Evolutionary conservation across 192 early-diverging fungal genomes (phyloP).

Genomic region (Dissophora ornata): DNA sequence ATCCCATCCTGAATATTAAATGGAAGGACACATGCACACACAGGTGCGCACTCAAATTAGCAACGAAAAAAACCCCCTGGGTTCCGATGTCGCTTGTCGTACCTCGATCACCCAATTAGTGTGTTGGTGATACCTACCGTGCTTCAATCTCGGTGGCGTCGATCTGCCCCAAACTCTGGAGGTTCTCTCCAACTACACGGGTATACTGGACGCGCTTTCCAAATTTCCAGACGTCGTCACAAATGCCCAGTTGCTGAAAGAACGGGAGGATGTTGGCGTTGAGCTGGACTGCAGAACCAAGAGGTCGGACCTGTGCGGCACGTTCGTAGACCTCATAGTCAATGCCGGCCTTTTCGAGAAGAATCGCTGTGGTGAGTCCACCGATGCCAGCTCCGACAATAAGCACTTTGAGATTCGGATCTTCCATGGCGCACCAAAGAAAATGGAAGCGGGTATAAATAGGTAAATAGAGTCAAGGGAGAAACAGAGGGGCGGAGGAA

Average conservation of each 20-base stretch:
- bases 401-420: slow-evolving; percentile 12
- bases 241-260: slow-evolving; percentile 1
- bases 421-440: neutral
- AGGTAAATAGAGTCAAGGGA: neutral
- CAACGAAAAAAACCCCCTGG: neutral
- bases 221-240: neutral
- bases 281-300: neutral
- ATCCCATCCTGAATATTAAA: slow-evolving; percentile 8
- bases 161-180: neutral
- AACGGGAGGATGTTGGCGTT: slow-evolving; percentile 2
- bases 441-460: neutral
- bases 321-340: slow-evolving; percentile 35
- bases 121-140: too few relatives aligned
- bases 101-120: too few relatives aligned
- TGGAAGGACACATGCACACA: neutral
- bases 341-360: slow-evolving; percentile 25
- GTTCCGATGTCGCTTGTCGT: too few relatives aligned
- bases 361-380: slow-evolving; percentile 20
- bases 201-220: neutral
- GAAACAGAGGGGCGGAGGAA: neutral
- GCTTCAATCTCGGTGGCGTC: neutral
- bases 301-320: slow-evolving; percentile 5
- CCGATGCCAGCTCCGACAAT: slow-evolving; percentile 35
- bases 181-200: neutral
- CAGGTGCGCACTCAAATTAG: neutral